phyloP scores from a whole-genome alignment of 768 basidiomycete species.

The Lactarius tabidus region DNA sequence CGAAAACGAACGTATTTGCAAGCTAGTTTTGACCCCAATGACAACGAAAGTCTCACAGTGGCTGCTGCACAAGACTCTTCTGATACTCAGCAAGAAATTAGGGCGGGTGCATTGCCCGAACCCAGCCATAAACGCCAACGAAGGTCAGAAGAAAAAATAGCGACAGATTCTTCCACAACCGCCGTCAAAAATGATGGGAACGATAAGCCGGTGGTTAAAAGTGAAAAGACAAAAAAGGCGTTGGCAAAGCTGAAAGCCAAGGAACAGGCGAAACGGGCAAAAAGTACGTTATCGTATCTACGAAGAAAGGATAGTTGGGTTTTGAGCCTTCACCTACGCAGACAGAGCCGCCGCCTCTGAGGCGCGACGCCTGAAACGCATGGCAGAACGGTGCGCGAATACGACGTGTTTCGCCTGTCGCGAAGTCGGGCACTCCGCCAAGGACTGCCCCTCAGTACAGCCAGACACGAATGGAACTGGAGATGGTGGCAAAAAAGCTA shows the following conservation, averaged over 20 bases:
- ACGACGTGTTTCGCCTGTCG: conserved; percentile 88
- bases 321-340: neutral
- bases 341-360: conserved; percentile 44
- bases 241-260: conserved; percentile 31
- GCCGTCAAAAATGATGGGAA: conserved; percentile 19
- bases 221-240: conserved; percentile 32
- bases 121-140: conserved; percentile 59
- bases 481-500: conserved; percentile 35
- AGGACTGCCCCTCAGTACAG: conserved; percentile 59
- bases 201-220: conserved; percentile 26
- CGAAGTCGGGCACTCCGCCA: conserved; percentile 76
- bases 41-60: conserved; percentile 22
- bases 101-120: conserved; percentile 36
- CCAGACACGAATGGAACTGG: conserved; percentile 32
- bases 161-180: neutral
- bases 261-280: conserved; percentile 29
- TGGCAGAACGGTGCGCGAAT: conserved; percentile 47
- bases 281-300: conserved; percentile 26
- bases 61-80: conserved; percentile 13
- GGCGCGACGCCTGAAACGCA: conserved; percentile 59
- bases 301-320: neutral
- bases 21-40: conserved; percentile 46
- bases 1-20: conserved; percentile 68
- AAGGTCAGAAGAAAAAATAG: conserved; percentile 33
- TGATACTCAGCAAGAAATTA: conserved; percentile 13